phyloP scores from a whole-genome alignment of 2,329 filamentous ascomycete species.

The Curvularia eragrostidis region DNA sequence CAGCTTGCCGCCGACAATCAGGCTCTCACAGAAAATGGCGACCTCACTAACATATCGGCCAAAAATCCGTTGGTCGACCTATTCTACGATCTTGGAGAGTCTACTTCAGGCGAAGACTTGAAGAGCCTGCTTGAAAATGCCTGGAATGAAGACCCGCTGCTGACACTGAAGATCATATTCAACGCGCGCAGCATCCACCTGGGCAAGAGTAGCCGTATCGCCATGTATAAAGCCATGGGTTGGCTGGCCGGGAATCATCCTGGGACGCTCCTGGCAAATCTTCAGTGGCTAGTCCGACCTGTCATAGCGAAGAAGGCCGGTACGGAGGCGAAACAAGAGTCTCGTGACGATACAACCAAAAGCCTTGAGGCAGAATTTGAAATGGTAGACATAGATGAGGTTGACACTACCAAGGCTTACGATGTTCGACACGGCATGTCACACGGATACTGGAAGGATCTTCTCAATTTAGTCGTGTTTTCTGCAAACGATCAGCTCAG shows the following conservation, averaged over 20 bases:
- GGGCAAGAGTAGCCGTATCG: conserved; percentile 59
- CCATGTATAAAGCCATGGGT: conserved; percentile 62
- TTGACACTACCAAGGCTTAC: conserved; percentile 27
- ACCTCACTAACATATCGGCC: conserved; percentile 58
- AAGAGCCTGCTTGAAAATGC: conserved; percentile 55
- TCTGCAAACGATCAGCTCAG: conserved; percentile 58
- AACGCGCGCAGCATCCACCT: conserved; percentile 67
- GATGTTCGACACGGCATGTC: conserved; percentile 52
- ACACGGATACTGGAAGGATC: conserved; percentile 69
- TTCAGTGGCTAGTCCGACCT: conserved; percentile 63
- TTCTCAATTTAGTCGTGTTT: conserved; percentile 64
- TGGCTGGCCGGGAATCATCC: conserved; percentile 65
- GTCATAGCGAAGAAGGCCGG: conserved; percentile 62
- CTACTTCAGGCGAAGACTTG: conserved; percentile 49
- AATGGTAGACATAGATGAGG: conserved; percentile 54
- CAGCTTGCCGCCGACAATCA: conserved; percentile 48
- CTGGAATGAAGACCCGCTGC: conserved; percentile 58
- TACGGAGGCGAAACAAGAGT: conserved; percentile 9
- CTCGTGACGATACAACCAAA: conserved; percentile 1
- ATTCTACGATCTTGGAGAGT: conserved; percentile 60
- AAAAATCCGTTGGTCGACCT: conserved; percentile 59
- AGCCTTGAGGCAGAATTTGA: conserved; percentile 46
- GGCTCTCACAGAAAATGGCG: conserved; percentile 61
- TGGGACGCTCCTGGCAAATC: conserved; percentile 60
- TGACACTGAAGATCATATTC: conserved; percentile 66